Percentiles rank a stretch among this genome's conserved stretches.
Conservation (phyloP, 2,329 filamentous ascomycete species). For the Aspergillus pseudoglaucus region DNA sequence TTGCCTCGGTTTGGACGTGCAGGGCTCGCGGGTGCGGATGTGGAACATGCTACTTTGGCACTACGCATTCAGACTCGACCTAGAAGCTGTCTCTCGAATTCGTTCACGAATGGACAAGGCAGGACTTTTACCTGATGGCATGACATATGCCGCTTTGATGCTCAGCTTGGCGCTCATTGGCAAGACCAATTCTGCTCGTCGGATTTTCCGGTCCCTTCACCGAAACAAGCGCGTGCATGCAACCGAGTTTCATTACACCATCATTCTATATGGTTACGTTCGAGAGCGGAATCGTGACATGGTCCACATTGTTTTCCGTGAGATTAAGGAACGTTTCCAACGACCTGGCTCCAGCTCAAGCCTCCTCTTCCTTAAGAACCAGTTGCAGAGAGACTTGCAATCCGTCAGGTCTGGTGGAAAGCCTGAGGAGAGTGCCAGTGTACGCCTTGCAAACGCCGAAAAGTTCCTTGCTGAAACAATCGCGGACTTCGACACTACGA, state of each 20-base stretch:
- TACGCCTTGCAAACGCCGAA: slow-evolving; percentile 29
- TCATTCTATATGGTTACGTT: slow-evolving; percentile 47
- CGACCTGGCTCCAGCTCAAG: slow-evolving; percentile 26
- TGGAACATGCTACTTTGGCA: slow-evolving; percentile 74
- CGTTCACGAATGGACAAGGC: slow-evolving; percentile 51
- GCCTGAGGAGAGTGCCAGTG: slow-evolving; percentile 6
- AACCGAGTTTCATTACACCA: slow-evolving; percentile 41
- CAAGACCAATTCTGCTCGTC: slow-evolving; percentile 50
- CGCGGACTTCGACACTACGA: slow-evolving; percentile 29
- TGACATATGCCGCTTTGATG: slow-evolving; percentile 59
- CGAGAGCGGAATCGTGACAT: slow-evolving; percentile 41
- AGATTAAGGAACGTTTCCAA: slow-evolving; percentile 32
- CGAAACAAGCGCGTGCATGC: slow-evolving; percentile 31
- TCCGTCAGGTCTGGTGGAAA: slow-evolving; percentile 10
- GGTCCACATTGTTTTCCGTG: slow-evolving; percentile 46
- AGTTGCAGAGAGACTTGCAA: slow-evolving; percentile 30
- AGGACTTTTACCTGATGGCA: slow-evolving; percentile 46
- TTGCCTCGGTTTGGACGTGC: slow-evolving; percentile 46
- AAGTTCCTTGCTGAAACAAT: slow-evolving; percentile 33
- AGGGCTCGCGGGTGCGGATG: slow-evolving; percentile 53
- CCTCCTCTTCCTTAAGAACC: slow-evolving; percentile 29
- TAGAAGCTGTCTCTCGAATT: slow-evolving; percentile 47
- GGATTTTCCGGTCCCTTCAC: slow-evolving; percentile 41
- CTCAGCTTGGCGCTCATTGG: slow-evolving; percentile 48
- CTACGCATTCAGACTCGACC: slow-evolving; percentile 58